Evolutionary conservation across 139 green algal genomes (phyloP), one percentile per base, ranked within the genome.

Genomic region (Ulvella scutata): DNA sequence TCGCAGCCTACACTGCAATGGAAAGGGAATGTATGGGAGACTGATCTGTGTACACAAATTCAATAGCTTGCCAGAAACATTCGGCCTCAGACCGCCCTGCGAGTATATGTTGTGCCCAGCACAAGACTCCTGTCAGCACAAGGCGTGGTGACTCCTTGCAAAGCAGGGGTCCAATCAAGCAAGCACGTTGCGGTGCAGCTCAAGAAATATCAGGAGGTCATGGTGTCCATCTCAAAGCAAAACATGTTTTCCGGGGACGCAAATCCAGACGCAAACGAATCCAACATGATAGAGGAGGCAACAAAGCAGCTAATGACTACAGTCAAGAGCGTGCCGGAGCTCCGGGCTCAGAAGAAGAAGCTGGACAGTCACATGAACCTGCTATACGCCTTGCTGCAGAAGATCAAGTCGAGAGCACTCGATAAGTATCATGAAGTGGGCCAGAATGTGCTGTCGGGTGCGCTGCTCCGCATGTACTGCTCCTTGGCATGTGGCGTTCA

Each of bases 301-400:
- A 86, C 81, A 28, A 75, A 73, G 74, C 31, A 81, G 28, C 72
- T 88, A 31, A 82, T 79, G 51, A 67, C 51, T 13, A 67, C 51
- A 10, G 51, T 67, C 13, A 67, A 67, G 20, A 67, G 51, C 20
- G 51, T 67, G 60, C 84, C 86, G 26, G 91, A 94, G 74, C 78
- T 67, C 6, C 10, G 51, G 33, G 51, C 51, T 36, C 51, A 84
- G 38, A 98, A 97, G 77, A 84, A 90, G 61, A 81, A 89, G 35
- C 92, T 99, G 37, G 95, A 99, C 86, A 99, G 98, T 88, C 95
- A 99, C 90, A 98, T 94, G 76, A 97, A 96, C 87, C 86, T 99
- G 61, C 90, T 90, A 23, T 96, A 89, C 10, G 73, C 82, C 3
- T 82, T 99, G 51, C 87, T 99, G 43, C 73, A 62, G 0, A 77